These are phyloP conservation scores for Solioccasus polychromus DNA, from an alignment of 768 basidiomycete genomes.

Conservation along the genomic window DNA sequence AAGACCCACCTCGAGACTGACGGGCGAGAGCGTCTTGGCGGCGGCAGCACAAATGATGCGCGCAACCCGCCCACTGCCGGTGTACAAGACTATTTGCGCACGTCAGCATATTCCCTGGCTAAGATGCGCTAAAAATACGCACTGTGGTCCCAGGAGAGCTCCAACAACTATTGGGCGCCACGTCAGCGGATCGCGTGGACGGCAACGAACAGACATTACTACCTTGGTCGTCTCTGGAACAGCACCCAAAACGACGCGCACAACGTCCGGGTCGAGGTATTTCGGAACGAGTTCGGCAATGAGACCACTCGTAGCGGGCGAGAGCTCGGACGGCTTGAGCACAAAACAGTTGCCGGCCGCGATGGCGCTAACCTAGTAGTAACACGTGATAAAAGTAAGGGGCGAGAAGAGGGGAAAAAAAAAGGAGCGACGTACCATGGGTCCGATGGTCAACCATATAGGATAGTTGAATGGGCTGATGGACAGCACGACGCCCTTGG, in stretches of 20 bases:
- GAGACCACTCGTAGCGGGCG: constrained; percentile 52
- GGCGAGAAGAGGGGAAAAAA: background rate
- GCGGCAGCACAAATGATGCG: constrained; percentile 70
- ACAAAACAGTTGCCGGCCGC: constrained; percentile 73
- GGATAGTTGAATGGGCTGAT: constrained; percentile 80
- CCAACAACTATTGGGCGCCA: constrained; percentile 50
- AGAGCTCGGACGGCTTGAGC: constrained; percentile 75
- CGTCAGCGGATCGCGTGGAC: background rate
- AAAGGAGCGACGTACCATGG: constrained; percentile 43
- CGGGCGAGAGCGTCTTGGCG: constrained; percentile 71
- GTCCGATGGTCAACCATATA: constrained; percentile 53
- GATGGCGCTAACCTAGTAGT: constrained; percentile 59
- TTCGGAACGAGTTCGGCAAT: constrained; percentile 67
- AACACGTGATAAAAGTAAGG: background rate
- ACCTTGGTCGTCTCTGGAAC: constrained; percentile 62
- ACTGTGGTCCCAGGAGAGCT: constrained; percentile 68
- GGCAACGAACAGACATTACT: background rate
- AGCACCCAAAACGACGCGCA: constrained; percentile 68
- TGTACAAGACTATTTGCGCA: constrained; percentile 44
- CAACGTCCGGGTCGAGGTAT: constrained; percentile 68
- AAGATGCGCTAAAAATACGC: constrained; percentile 2
- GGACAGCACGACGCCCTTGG: constrained; percentile 72
- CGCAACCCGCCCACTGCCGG: constrained; percentile 59
- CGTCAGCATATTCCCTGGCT: background rate
- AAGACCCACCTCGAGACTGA: constrained; percentile 49